Evolutionary conservation across 2,329 filamentous ascomycete genomes (phyloP).

Genomic region (Kalaharituber pfeilii): DNA sequence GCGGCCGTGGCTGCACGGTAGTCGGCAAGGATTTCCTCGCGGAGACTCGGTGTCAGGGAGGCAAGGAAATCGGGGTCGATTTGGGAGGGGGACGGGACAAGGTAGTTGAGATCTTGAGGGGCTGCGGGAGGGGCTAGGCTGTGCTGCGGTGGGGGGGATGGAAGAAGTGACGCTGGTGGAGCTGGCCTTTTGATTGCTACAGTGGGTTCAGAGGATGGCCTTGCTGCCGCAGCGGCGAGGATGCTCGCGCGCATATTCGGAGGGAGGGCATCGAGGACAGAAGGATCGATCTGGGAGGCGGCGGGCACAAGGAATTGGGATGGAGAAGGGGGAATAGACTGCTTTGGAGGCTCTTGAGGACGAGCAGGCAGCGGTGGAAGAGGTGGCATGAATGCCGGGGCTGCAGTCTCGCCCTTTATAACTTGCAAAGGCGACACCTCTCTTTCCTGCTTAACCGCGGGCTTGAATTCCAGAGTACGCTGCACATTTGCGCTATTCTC

Average conservation of each 20-base stretch:
- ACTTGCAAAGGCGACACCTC: too few species aligned
- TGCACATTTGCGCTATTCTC: background rate
- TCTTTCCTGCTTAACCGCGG: background rate
- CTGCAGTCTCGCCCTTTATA: too few species aligned
- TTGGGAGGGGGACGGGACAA: background rate
- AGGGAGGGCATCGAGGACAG: background rate
- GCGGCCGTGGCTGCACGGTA: background rate
- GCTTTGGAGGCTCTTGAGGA: too few species aligned
- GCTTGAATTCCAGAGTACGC: background rate
- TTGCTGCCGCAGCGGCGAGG: conserved; percentile 1
- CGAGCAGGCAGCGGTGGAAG: too few species aligned
- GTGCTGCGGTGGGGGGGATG: background rate
- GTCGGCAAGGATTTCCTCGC: background rate
- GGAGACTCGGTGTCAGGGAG: background rate
- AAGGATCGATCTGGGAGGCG: background rate
- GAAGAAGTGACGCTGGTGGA: background rate
- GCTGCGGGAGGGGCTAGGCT: too few species aligned
- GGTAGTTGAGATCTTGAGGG: background rate
- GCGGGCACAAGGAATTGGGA: background rate
- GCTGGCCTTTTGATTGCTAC: background rate
- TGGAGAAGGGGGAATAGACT: background rate
- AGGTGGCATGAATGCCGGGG: too few species aligned
- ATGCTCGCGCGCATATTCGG: background rate
- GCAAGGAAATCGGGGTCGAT: background rate
- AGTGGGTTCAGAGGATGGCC: background rate